These are phyloP conservation scores for Globisporangium splendens DNA, from an alignment of 352 stramenopile genomes.

Conservation along the genomic window DNA sequence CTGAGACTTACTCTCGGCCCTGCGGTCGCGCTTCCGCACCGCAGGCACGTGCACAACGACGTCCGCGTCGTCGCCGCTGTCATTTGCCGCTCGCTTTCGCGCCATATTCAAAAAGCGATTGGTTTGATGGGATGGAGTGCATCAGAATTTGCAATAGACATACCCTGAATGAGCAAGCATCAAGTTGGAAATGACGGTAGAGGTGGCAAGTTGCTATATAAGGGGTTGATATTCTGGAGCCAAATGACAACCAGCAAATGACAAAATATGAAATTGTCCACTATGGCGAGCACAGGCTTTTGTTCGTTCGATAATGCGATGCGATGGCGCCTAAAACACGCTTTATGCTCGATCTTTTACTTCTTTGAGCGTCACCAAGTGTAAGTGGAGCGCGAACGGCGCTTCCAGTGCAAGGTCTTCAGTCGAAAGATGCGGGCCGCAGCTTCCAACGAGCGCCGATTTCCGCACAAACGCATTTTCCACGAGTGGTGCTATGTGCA, in stretches of 20 bases:
- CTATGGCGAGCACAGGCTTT: no score
- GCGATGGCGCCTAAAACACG: background rate
- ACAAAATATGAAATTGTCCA: no score
- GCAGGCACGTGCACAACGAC: background rate
- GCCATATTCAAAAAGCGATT: slow-evolving; percentile 28
- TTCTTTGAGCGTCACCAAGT: slow-evolving; percentile 15
- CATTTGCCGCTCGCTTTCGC: slow-evolving; percentile 39
- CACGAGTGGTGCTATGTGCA: slow-evolving; percentile 24
- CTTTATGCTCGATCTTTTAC: background rate
- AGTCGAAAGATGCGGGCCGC: slow-evolving; percentile 51
- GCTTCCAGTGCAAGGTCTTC: slow-evolving; percentile 50
- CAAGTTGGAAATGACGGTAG: no score
- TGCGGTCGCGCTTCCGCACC: background rate
- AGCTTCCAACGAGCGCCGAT: slow-evolving; percentile 29
- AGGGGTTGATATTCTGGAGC: no score
- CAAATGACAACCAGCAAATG: no score
- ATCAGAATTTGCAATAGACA: no score
- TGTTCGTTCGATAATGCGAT: no score
- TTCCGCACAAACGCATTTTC: slow-evolving; percentile 5
- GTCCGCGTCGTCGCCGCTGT: slow-evolving; percentile 14
- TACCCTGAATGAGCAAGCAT: no score
- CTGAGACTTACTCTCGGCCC: background rate
- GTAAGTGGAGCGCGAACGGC: slow-evolving; percentile 41
- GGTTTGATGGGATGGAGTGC: no score
- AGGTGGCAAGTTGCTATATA: no score